Evolutionary conservation across 2,329 filamentous ascomycete genomes (phyloP), one percentile per base, ranked within the genome.

Genomic region (Fusarium zealandicum): DNA sequence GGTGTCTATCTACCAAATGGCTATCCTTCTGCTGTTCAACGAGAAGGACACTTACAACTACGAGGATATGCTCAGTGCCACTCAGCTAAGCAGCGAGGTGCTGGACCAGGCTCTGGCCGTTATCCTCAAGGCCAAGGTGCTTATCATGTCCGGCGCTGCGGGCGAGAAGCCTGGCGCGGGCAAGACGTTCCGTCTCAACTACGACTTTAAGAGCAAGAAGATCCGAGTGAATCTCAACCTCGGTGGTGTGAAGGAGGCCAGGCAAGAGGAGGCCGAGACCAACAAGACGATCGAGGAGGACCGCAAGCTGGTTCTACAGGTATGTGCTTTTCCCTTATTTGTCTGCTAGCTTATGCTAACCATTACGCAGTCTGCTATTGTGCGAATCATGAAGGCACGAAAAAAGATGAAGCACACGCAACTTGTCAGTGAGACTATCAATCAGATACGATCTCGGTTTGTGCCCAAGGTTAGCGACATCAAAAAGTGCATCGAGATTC

Each of bases 201-300:
- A 92, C 64, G 90, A 93, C 71, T 98, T 98, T 82, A 97, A 96
- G 83, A 92, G 88, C 79, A 99, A 99, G 83, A 99, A 98, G 82
- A 88, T 97, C 66, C 92, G 96, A 70, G 88, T 98, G 68, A 99
- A 99, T 71, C 81, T 99, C 47, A 99, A 99, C 75, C 88, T 98
- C 48, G 89, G 88, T 51, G 93, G 96, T 77, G 93, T 96, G 78
- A 90, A 92, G 28, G 96, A 99, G 77, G 89, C 93, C 71, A 98
- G 97, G 82, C 90, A 95, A 61, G 95, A 99, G 75, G 90, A 92
- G 62, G 93, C 92, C 58, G 95, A 99, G 72, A 99, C 95, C 6
- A 96, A 98, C 81, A 99, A 99, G 85, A 98, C 92, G 3, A 97
- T 99, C 66, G 95, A 99, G 78, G 95, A 99, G 76, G 95, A 99